phyloP scores from a whole-genome alignment of 768 basidiomycete species.

The Lepiota venenata region DNA sequence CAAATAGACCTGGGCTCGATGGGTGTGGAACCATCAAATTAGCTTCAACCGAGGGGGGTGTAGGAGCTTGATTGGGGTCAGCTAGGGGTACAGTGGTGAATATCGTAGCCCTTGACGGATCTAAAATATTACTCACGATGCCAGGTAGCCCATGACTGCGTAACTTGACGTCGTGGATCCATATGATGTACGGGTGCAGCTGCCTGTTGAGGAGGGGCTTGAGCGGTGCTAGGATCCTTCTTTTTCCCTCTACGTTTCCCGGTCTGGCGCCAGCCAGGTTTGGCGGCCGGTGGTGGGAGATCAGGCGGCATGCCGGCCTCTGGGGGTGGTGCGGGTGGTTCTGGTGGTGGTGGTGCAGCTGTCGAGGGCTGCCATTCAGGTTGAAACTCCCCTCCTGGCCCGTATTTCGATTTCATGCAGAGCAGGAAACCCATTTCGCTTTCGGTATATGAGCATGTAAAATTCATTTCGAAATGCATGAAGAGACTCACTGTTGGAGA shows the following conservation, averaged over 20 bases:
- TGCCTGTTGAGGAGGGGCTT: conserved; percentile 32
- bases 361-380: conserved; percentile 61
- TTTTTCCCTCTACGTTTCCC: conserved; percentile 9
- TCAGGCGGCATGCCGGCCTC: conserved; percentile 26
- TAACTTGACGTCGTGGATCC: conserved; percentile 41
- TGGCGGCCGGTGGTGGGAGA: conserved; percentile 6
- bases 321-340: conserved; percentile 35
- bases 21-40: conserved; percentile 58
- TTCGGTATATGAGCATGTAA: conserved; percentile 2
- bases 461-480: not conserved
- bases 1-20: conserved; percentile 69
- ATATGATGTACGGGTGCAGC: conserved; percentile 28
- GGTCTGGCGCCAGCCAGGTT: conserved; percentile 10
- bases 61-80: conserved; percentile 51
- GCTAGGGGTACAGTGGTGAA: conserved; percentile 34
- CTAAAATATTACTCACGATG: conserved; percentile 45
- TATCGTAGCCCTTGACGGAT: not conserved
- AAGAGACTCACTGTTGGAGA: conserved; percentile 65
- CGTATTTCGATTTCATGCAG: conserved; percentile 69
- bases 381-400: conserved; percentile 84
- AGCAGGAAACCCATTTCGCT: conserved; percentile 78
- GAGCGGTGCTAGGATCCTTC: conserved; percentile 38
- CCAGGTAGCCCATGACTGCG: conserved; percentile 61
- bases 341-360: conserved; percentile 37
- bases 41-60: conserved; percentile 58